Base-by-base conservation (phyloP, 441 rosid species). In the Adansonia madagascariensis region DNA sequence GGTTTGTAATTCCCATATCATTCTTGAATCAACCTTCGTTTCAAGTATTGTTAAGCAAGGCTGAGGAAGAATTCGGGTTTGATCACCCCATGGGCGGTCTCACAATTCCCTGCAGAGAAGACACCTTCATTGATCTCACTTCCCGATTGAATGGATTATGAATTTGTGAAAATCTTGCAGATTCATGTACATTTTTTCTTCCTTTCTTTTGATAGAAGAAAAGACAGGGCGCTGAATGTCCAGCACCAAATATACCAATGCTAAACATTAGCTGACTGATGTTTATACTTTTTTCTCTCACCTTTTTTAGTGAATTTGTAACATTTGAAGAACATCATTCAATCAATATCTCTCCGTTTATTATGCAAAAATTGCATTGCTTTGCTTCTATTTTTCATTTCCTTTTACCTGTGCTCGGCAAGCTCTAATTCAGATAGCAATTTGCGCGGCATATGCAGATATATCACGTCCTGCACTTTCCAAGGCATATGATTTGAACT, bases 11-110 rank as follows among this genome's bases (percentile, higher is more conserved):
- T 76, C 88, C 85, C 43, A 69, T 88, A 6, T 78, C 83, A 49
- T 83, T 74, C 63, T 66, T 86, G 76, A 83, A 81, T 53, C 84
- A 77, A 18, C 81, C 86, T 76, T 79, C 81, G 3, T 87, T 87
- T 39, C 78, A 80, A 63, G 84, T 73, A 55, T 81, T 87, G 46
- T 85, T 85, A n/a, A 73, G 49, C 63, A 76, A 74, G 66, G 85
- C 84, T 8, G 90, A 85, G 77, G 88, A 91, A 65, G 90, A 80
- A 47, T 84, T 78, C 4, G 87, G 88, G 7, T 84, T 76, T 52
- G 22, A 77, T 79, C 86, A 85, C 77, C 88, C 86, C 4, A 79
- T 77, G 85, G 90, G 89, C 1, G 88, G 87, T 52, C 85, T 87
- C 80, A 89, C 88, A 0, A 81, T 88, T 75, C 88, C 89, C 1